These are phyloP conservation scores for Dendrothele bispora DNA, from an alignment of 768 basidiomycete genomes.

Conservation along the genomic window DNA sequence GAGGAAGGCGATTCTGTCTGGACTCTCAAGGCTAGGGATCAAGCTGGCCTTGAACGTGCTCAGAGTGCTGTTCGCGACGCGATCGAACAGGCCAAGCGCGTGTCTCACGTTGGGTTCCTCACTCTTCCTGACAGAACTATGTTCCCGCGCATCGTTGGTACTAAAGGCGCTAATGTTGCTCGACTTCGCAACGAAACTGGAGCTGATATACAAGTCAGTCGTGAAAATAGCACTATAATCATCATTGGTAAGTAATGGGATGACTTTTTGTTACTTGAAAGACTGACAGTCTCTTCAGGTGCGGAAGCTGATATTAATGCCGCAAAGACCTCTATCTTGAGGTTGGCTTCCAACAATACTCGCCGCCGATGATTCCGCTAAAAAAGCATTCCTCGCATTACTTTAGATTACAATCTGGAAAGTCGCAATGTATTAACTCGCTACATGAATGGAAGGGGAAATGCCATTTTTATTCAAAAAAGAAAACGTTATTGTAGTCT, in stretches of 20 bases:
- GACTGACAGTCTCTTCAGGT: conserved; percentile 40
- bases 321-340: conserved; percentile 79
- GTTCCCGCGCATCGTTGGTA: conserved; percentile 92
- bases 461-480: no score
- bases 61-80: conserved; percentile 65
- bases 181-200: conserved; percentile 87
- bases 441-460: no score
- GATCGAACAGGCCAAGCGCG: conserved; percentile 67
- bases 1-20: conserved; percentile 86
- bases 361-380: no score
- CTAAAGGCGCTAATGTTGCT: conserved; percentile 87
- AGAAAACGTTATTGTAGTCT: conserved; percentile 41
- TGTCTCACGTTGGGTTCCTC: conserved; percentile 83
- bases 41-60: conserved; percentile 75
- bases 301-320: conserved; percentile 62
- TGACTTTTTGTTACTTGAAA: conserved; percentile 11
- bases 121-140: conserved; percentile 78
- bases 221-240: conserved; percentile 84
- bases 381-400: no score
- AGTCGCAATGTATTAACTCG: no score
- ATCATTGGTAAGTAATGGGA: conserved; percentile 87
- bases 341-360: conserved; percentile 55
- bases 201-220: conserved; percentile 88
- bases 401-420: no score
- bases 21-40: conserved; percentile 81